Evolutionary conservation across 2,329 filamentous ascomycete species (phyloP).

Genomic region (Lecanicillium sp.): DNA sequence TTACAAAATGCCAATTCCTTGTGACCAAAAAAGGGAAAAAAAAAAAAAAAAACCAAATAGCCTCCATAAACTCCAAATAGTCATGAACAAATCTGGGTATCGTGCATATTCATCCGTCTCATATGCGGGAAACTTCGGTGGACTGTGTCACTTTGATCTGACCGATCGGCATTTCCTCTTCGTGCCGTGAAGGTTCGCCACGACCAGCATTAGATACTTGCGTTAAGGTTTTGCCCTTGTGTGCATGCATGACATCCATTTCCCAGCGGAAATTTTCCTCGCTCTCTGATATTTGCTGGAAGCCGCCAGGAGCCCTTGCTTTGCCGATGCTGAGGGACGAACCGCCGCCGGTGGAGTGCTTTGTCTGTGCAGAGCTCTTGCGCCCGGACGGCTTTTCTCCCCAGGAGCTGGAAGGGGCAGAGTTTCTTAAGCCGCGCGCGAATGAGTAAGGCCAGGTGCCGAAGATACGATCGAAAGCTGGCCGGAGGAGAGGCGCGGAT

Average conservation of each 20-base stretch:
- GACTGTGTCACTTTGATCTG: conserved; percentile 14
- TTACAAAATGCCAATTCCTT: too few species aligned
- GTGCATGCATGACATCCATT: conserved; percentile 15
- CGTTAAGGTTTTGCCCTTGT: conserved; percentile 15
- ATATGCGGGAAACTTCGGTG: conserved; percentile 9
- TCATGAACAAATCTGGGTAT: neutral
- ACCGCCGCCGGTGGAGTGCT: conserved; percentile 1
- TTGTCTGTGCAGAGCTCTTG: neutral
- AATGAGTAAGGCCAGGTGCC: conserved; percentile 9
- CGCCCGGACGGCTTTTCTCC: neutral
- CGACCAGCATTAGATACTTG: conserved; percentile 6
- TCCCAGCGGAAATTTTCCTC: conserved; percentile 19
- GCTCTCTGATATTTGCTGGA: conserved; percentile 18
- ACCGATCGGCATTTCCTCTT: conserved; percentile 9
- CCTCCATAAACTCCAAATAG: neutral
- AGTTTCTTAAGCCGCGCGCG: neutral
- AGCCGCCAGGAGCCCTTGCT: conserved; percentile 1
- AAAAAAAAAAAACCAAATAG: neutral
- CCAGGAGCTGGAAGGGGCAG: neutral
- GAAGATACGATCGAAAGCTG: conserved; percentile 17
- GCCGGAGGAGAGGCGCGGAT: conserved; percentile 17
- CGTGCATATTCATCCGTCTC: neutral
- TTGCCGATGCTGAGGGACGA: conserved; percentile 4
- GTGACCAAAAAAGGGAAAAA: too few species aligned
- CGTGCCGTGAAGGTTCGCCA: neutral